A percentile compares a stretch with the other conserved stretches of the same genome.
These are phyloP conservation scores for Zygoascus meyerae DNA, from an alignment of 1,139 yeast genomes.

Conservation along the genomic window DNA sequence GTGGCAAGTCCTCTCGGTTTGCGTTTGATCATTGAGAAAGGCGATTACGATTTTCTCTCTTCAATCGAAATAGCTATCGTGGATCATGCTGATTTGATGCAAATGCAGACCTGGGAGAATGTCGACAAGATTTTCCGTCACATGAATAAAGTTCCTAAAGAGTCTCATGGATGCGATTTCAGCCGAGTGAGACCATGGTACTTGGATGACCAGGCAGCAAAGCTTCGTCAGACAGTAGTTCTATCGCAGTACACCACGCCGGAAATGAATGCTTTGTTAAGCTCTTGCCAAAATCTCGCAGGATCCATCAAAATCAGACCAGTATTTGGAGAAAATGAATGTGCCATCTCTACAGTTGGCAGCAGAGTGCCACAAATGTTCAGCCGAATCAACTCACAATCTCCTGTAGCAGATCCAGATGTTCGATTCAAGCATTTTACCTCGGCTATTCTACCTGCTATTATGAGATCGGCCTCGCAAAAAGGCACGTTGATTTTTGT, in stretches of 20 bases:
- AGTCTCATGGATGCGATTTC: conserved; percentile 81
- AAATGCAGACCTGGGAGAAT: conserved; percentile 94
- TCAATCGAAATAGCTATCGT: conserved; percentile 77
- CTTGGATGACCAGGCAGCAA: conserved; percentile 73
- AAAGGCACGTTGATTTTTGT: conserved; percentile 76
- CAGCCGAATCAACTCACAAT: conserved; percentile 36
- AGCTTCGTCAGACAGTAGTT: conserved; percentile 70
- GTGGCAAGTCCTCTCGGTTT: conserved; percentile 91
- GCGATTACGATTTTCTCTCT: conserved; percentile 64
- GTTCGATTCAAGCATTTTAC: conserved; percentile 74
- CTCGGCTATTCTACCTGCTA: conserved; percentile 63
- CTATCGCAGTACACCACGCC: conserved; percentile 77
- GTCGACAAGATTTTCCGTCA: conserved; percentile 60
- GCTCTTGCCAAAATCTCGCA: conserved; percentile 54
- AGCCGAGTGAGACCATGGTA: conserved; percentile 90
- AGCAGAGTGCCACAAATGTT: conserved; percentile 66
- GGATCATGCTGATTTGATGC: conserved; percentile 81
- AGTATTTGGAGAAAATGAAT: conserved; percentile 25
- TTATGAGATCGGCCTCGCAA: conserved; percentile 51
- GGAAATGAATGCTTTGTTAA: conserved; percentile 60
- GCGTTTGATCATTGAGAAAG: conserved; percentile 62
- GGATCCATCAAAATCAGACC: conserved; percentile 49
- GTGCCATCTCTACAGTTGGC: conserved; percentile 33
- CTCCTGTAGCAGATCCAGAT: conserved; percentile 65
- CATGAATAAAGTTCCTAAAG: conserved; percentile 70